Evolutionary conservation across 139 green algal genomes (phyloP).

Genomic region (Volvox reticuliferus): DNA sequence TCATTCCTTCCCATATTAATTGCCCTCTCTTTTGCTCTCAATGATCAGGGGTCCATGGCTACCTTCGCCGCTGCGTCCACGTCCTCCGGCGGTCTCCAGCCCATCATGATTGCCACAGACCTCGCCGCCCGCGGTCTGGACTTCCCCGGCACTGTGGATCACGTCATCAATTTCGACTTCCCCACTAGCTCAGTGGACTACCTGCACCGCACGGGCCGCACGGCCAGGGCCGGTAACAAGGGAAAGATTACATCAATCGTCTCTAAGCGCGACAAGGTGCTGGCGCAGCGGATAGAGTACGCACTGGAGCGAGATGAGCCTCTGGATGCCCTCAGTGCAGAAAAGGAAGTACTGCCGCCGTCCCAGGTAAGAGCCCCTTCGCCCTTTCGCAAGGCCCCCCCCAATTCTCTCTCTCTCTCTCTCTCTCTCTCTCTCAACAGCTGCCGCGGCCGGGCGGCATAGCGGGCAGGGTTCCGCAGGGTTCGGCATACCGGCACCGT

Average conservation of each 20-base stretch:
- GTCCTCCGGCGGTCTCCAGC: not conserved
- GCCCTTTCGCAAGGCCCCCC: no score
- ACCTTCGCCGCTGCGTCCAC: conserved; percentile 60
- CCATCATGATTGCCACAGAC: conserved; percentile 90
- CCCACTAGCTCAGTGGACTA: conserved; percentile 88
- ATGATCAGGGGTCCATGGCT: conserved; percentile 58
- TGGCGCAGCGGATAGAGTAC: conserved; percentile 84
- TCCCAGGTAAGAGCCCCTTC: conserved; percentile 54
- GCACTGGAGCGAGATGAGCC: conserved; percentile 76
- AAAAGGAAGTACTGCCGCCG: conserved; percentile 68
- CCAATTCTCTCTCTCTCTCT: not conserved
- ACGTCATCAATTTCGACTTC: conserved; percentile 99
- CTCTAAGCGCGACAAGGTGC: conserved; percentile 74
- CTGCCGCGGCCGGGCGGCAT: no score
- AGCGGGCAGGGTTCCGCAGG: no score
- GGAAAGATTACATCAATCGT: conserved; percentile 84
- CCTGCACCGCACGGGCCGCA: conserved; percentile 92
- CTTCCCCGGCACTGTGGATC: conserved; percentile 91
- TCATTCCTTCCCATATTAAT: not conserved
- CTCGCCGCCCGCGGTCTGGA: conserved; percentile 95
- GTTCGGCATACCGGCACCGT: no score
- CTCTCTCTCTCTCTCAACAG: not conserved
- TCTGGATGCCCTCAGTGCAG: conserved; percentile 79
- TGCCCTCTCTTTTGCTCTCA: not conserved
- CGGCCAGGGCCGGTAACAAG: conserved; percentile 82